Conservation (phyloP, 345 rosid species). For the Salix suchowensis region DNA sequence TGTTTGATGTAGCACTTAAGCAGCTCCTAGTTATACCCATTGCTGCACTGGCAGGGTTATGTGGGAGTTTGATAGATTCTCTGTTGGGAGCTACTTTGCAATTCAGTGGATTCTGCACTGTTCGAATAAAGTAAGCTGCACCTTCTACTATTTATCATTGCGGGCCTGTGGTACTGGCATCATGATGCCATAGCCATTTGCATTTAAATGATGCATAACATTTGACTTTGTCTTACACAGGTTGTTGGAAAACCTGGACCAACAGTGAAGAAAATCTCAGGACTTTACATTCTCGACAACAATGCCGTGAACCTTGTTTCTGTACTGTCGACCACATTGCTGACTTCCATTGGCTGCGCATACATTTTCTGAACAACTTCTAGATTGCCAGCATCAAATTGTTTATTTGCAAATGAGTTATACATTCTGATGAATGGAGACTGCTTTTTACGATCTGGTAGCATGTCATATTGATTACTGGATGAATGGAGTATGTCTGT, state of each 20-base stretch:
- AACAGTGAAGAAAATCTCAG: constrained; percentile 84
- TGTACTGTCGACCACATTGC: constrained; percentile 49
- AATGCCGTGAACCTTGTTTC: constrained; percentile 85
- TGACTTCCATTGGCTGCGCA: constrained; percentile 52
- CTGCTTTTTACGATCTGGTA: too few relatives aligned
- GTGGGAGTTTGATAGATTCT: constrained; percentile 84
- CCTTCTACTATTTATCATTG: not conserved
- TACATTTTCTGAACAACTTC: constrained; percentile 56
- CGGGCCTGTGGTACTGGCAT: not conserved
- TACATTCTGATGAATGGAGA: too few relatives aligned
- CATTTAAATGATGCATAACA: not conserved
- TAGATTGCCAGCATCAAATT: not conserved
- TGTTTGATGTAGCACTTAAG: constrained; percentile 44
- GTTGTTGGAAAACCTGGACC: constrained; percentile 91
- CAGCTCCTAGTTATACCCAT: constrained; percentile 79
- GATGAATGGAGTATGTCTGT: too few relatives aligned
- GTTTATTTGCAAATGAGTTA: not conserved
- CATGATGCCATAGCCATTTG: not conserved
- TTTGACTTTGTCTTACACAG: constrained; percentile 32
- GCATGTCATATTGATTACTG: too few relatives aligned
- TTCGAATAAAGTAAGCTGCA: constrained; percentile 69
- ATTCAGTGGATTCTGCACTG: constrained; percentile 92
- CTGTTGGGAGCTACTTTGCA: constrained; percentile 87
- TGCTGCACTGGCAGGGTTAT: constrained; percentile 66
- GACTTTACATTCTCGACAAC: constrained; percentile 81